These are phyloP conservation scores for Cyberlindnera amylophila DNA, from an alignment of 805 yeast genomes.

Conservation along the genomic window DNA sequence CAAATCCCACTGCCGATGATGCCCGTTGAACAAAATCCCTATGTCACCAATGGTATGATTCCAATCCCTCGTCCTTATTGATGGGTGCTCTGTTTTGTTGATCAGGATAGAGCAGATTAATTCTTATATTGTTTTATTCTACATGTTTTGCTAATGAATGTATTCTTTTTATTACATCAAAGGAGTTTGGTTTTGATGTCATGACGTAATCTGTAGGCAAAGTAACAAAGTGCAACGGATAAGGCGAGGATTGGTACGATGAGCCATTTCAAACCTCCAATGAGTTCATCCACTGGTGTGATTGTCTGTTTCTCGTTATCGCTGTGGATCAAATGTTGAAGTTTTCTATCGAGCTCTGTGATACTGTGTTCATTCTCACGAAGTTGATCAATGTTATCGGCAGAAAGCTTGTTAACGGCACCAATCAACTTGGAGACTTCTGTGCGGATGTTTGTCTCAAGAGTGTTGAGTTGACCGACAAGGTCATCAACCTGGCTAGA, in stretches of 20 bases:
- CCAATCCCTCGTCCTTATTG: slow-evolving; percentile 3
- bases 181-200: slow-evolving; percentile 60
- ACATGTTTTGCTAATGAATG: no score
- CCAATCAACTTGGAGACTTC: slow-evolving; percentile 7
- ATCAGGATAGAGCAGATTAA: no score
- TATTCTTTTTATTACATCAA: no score
- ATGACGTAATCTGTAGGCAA: slow-evolving; percentile 51
- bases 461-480: background rate
- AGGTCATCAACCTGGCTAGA: background rate
- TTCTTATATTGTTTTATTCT: no score
- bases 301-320: slow-evolving; percentile 24
- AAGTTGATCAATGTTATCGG: slow-evolving; percentile 23
- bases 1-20: no score
- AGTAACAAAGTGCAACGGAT: slow-evolving; percentile 36
- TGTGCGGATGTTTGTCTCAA: slow-evolving; percentile 4
- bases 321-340: slow-evolving; percentile 21
- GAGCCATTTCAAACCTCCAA: slow-evolving; percentile 25
- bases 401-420: slow-evolving; percentile 18
- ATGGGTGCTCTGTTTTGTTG: no score
- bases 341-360: slow-evolving; percentile 17
- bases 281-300: slow-evolving; percentile 24
- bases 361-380: slow-evolving; percentile 24
- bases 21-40: background rate
- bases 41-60: background rate
- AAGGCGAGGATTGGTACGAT: slow-evolving; percentile 25